Evolutionary conservation across 2,329 filamentous ascomycete species (phyloP).

Genomic region (Claviceps pazoutovae): DNA sequence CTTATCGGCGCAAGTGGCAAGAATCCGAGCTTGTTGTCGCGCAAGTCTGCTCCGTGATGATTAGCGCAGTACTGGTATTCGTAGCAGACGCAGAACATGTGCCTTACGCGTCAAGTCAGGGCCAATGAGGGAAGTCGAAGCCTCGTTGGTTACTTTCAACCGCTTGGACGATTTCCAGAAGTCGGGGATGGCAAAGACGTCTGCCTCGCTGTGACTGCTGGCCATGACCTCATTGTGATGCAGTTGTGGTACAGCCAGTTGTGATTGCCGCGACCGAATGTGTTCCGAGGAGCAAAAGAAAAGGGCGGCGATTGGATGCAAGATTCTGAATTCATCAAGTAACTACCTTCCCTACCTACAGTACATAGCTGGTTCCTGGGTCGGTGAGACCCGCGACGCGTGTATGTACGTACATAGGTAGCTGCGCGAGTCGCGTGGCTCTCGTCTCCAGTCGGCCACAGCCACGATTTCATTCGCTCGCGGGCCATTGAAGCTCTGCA

Average conservation of each 20-base stretch:
- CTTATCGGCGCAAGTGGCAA: constrained; percentile 10
- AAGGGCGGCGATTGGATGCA: background rate
- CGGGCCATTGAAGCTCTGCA: background rate
- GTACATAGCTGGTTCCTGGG: too few relatives aligned
- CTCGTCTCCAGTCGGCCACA: background rate
- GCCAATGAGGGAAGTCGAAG: constrained; percentile 28
- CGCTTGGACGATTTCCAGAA: constrained; percentile 43
- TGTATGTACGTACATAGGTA: background rate
- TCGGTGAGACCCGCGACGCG: background rate
- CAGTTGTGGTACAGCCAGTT: background rate
- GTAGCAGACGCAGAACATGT: background rate
- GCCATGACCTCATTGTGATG: constrained; percentile 15
- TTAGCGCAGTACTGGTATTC: background rate
- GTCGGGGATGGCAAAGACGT: constrained; percentile 51
- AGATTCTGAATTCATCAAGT: background rate
- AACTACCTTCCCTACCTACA: too few relatives aligned
- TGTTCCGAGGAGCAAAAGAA: too few relatives aligned
- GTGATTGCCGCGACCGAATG: background rate
- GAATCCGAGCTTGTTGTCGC: constrained; percentile 2
- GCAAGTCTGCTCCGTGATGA: background rate
- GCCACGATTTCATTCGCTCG: background rate
- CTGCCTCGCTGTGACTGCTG: constrained; percentile 28
- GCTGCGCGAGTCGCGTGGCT: background rate
- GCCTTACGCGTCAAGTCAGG: constrained; percentile 20
- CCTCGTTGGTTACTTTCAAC: constrained; percentile 18